Base-by-base conservation (phyloP, 345 rosid genomes). In the Gynandropsis gynandra region DNA sequence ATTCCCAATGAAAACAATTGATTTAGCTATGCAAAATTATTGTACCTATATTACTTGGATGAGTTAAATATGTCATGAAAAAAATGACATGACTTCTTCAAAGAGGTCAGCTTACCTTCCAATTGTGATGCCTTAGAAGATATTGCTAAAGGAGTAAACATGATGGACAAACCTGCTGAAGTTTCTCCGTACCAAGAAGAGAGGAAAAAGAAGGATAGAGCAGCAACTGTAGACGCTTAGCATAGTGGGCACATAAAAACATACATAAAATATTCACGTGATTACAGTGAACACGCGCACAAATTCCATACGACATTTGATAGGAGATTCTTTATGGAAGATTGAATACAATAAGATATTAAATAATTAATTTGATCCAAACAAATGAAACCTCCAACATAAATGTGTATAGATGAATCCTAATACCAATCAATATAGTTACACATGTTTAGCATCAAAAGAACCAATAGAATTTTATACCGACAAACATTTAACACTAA, bases 81-180 rank as follows among this genome's bases (percentile, higher is more conserved):
- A 43, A 56, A 45, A 39, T 61, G 42, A 67, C 33, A 46, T 9
- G 42, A 27, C 32, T 41, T 42, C 4, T 19, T 42, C 29, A 33
- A 19, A 18, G 36, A 54, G 42, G 60, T 49, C n/a, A 49, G 14
- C 50, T 27, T 75, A 86, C 97, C 95, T 83, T 89, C 97, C 97
- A 89, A 62, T 83, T 81, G 66, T 89, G 78, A 69, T 64, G 71
- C 60, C 87, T 75, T 27, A 89, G 68, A 57, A 89, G 87, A 80
- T 80, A 83, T 54, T 85, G 95, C 72, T 89, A 95, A 39, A 89
- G 95, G 68, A 89, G 89, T 68, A 89, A 75, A 95, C 95, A 85
- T 0, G 95, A 83, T 41, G 97, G 79, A 76, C 97, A 89, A 53
- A 89, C 62, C 65, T 81, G 87, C 38, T 93, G 93, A 62, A 89